Conservation (phyloP, 148 eudicot species). For the Dianthus caryophyllus region DNA sequence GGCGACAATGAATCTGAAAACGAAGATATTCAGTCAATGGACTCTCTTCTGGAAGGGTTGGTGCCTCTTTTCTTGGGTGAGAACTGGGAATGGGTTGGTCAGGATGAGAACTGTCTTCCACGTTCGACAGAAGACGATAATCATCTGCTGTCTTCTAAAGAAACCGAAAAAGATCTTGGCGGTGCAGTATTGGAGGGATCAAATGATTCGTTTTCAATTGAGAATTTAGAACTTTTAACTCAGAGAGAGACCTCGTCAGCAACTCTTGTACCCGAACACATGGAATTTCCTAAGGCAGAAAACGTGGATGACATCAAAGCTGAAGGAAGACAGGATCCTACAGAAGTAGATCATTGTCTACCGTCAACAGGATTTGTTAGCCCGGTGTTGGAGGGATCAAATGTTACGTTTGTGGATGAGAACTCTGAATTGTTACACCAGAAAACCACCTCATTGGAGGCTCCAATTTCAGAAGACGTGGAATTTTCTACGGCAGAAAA, state of each 20-base stretch:
- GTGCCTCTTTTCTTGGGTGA: constrained; percentile 33
- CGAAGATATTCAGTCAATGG: constrained; percentile 8
- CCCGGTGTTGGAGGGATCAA: not conserved
- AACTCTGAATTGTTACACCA: constrained; percentile 14
- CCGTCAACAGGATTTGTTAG: constrained; percentile 7
- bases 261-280: constrained; percentile 9
- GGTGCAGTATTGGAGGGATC: too few relatives aligned
- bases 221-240: constrained; percentile 17
- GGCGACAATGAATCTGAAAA: not conserved
- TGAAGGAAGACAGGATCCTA: too few relatives aligned
- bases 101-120: too few relatives aligned
- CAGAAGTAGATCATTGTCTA: constrained; percentile 1
- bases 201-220: constrained; percentile 13
- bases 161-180: not conserved
- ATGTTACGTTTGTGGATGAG: constrained; percentile 21
- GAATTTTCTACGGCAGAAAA: constrained; percentile 6
- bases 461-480: constrained; percentile 13
- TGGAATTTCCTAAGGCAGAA: constrained; percentile 7
- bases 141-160: not conserved
- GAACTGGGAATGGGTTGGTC: constrained; percentile 27
- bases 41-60: constrained; percentile 24
- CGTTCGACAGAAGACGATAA: constrained; percentile 1
- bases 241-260: constrained; percentile 5
- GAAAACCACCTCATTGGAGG: not conserved
- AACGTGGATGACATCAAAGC: too few relatives aligned